phyloP scores from a whole-genome alignment of 177 flowering plant genomes.

The Telopea speciosissima region DNA sequence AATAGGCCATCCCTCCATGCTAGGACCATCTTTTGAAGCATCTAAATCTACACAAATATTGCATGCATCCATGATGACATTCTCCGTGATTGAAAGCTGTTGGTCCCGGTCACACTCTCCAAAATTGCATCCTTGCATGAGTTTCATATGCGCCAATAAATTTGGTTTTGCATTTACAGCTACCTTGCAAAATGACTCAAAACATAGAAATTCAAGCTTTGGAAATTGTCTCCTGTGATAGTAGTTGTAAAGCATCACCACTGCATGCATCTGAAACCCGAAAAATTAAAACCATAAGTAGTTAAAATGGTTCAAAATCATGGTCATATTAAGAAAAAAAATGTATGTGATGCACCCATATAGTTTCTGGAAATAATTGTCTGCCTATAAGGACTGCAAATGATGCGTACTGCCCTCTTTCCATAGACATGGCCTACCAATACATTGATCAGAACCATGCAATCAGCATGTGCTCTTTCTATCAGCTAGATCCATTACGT shows the following conservation, averaged over 20 bases:
- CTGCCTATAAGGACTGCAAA: neutral
- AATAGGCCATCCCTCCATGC: conserved; percentile 52
- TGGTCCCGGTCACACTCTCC: conserved; percentile 27
- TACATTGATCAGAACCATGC: neutral
- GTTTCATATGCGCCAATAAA: conserved; percentile 42
- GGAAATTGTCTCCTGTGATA: conserved; percentile 66
- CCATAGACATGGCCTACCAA: neutral
- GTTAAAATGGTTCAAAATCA: neutral
- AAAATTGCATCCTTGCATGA: conserved; percentile 26
- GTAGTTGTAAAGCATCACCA: conserved; percentile 83
- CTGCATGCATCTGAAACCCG: conserved; percentile 70
- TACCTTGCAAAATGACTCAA: conserved; percentile 62
- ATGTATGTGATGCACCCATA: neutral
- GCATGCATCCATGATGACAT: conserved; percentile 64
- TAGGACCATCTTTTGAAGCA: conserved; percentile 40
- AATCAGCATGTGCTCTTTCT: neutral
- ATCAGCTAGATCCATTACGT: neutral
- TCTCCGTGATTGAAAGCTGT: conserved; percentile 53
- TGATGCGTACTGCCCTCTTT: neutral
- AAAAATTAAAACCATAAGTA: neutral
- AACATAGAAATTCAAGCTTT: conserved; percentile 44
- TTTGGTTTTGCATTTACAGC: conserved; percentile 47
- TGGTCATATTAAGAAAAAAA: neutral
- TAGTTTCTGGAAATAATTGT: too few species aligned
- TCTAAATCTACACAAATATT: conserved; percentile 43